phyloP scores from a whole-genome alignment of 257 asterid genomes.

The Dorcoceras hygrometricum region DNA sequence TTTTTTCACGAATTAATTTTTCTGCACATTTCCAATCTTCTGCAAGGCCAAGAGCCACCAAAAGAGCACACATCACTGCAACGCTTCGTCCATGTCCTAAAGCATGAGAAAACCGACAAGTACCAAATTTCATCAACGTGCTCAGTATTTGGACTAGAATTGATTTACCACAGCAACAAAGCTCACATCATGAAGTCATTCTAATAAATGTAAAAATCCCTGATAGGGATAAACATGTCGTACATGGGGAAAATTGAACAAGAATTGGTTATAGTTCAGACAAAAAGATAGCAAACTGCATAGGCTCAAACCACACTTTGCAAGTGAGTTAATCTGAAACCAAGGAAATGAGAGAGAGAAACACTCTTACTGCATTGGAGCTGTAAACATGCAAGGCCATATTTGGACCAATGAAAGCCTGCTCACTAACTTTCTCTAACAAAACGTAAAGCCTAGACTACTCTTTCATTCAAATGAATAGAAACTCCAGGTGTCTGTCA shows the following conservation, averaged over 20 bases:
- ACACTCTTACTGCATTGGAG: background rate
- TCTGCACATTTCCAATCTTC: conserved; percentile 92
- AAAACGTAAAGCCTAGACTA: background rate
- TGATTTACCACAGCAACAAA: background rate
- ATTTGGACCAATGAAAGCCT: background rate
- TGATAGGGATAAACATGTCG: too few relatives aligned
- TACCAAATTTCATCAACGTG: background rate
- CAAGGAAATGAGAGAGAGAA: background rate
- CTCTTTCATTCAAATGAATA: background rate
- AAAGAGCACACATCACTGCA: conserved; percentile 84
- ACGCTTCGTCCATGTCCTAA: conserved; percentile 96
- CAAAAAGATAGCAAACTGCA: background rate
- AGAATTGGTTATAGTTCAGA: background rate
- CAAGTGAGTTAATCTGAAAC: background rate
- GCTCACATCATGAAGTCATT: background rate
- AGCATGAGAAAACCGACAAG: background rate
- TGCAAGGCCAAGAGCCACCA: conserved; percentile 88
- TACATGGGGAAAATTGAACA: background rate
- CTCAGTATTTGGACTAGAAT: background rate
- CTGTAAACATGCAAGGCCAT: background rate
- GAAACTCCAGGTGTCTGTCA: background rate
- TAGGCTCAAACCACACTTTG: too few relatives aligned
- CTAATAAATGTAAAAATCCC: background rate
- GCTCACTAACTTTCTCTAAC: too few relatives aligned
- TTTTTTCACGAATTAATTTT: conserved; percentile 57